Evolutionary conservation across 345 rosid species (phyloP).

Genomic region (Hibiscus tridactylites): DNA sequence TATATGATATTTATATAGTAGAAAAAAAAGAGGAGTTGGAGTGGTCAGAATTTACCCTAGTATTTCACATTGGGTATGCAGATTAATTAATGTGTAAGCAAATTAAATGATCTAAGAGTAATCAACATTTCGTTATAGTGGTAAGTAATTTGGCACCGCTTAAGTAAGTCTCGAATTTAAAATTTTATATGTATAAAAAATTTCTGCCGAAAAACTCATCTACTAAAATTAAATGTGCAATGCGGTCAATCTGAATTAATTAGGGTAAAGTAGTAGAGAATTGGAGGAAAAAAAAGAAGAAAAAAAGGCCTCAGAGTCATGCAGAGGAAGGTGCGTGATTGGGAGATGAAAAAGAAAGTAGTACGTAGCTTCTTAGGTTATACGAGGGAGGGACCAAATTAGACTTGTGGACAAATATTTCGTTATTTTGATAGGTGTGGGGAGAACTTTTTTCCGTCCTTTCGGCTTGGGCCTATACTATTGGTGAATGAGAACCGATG

Average conservation of each 20-base stretch:
- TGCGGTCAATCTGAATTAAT: too few species aligned
- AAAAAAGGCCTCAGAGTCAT: background rate
- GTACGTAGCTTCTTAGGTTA: background rate
- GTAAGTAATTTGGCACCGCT: too few species aligned
- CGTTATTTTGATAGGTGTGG: background rate
- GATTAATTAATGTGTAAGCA: background rate
- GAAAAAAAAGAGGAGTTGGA: background rate
- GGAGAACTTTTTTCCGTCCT: background rate
- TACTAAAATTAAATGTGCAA: too few species aligned
- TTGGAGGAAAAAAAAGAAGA: too few species aligned
- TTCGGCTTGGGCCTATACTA: background rate
- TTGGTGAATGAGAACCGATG: background rate
- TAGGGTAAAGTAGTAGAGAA: too few species aligned
- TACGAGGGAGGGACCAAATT: background rate
- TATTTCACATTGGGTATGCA: slow-evolving; percentile 8
- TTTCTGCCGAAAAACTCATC: too few species aligned
- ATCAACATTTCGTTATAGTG: too few species aligned
- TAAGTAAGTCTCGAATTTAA: too few species aligned
- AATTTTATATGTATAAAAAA: too few species aligned
- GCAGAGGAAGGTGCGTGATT: background rate
- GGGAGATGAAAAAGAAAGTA: slow-evolving; percentile 6
- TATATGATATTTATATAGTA: background rate
- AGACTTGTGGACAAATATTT: background rate
- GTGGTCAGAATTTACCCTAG: background rate
- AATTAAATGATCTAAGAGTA: background rate